These are phyloP conservation scores for Xylariales sp. DNA, from an alignment of 2,329 filamentous ascomycete species.

Conservation along the genomic window DNA sequence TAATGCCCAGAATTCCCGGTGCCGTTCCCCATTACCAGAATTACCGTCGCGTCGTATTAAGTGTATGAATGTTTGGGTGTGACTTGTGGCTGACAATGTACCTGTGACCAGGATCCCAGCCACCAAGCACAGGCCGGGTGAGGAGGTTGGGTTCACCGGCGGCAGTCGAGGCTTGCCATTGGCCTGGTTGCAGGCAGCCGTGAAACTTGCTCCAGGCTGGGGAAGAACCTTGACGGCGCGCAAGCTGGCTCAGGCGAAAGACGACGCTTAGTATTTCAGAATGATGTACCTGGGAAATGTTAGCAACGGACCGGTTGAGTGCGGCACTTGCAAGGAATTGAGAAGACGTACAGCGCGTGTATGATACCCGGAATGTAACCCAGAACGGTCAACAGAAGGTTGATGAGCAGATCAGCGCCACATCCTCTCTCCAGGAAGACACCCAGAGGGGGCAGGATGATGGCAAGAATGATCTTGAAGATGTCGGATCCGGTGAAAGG, in stretches of 20 bases:
- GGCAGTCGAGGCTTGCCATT: too few relatives aligned
- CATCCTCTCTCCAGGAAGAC: conserved; percentile 81
- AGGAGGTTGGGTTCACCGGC: too few relatives aligned
- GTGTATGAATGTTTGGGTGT: too few relatives aligned
- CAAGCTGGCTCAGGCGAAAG: too few relatives aligned
- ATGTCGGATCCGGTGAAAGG: conserved; percentile 38
- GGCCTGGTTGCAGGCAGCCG: too few relatives aligned
- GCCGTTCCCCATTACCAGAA: background rate
- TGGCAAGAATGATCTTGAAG: conserved; percentile 68
- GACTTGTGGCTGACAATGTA: too few relatives aligned
- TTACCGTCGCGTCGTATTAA: background rate
- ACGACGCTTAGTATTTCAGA: conserved; percentile 59
- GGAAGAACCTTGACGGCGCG: too few relatives aligned
- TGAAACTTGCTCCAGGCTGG: too few relatives aligned
- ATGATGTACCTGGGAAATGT: conserved; percentile 68
- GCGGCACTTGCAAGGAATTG: too few relatives aligned
- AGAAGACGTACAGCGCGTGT: conserved; percentile 63
- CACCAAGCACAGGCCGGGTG: too few relatives aligned
- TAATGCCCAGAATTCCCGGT: background rate
- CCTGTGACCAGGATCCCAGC: too few relatives aligned
- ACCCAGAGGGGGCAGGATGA: conserved; percentile 73
- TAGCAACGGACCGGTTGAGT: too few relatives aligned
- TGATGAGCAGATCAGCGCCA: conserved; percentile 72
- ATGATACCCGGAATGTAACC: conserved; percentile 71
- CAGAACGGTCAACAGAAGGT: conserved; percentile 69